Percentiles rank a stretch among this genome's conserved stretches.
Evolutionary conservation across 345 rosid species (phyloP).

Genomic region (Euphorbia lathyris): DNA sequence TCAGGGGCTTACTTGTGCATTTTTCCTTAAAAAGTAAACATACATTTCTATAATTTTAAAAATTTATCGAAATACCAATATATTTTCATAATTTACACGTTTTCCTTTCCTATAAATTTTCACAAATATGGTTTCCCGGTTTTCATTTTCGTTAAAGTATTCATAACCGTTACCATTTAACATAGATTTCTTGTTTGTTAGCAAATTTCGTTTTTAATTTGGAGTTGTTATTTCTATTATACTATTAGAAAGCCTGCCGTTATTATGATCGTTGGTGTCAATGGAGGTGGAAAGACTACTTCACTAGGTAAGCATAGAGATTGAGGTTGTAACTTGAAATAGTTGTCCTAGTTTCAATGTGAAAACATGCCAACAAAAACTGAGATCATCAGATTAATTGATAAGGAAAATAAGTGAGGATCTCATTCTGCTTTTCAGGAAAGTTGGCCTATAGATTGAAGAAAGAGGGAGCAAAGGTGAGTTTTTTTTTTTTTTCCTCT

Average conservation of each 20-base stretch:
- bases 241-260: constrained; percentile 84
- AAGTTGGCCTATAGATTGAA: constrained; percentile 87
- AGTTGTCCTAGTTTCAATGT: not conserved
- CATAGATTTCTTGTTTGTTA: not conserved
- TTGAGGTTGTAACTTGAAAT: not conserved
- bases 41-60: no score
- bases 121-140: no score
- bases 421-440: constrained; percentile 43
- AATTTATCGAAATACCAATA: no score
- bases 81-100: no score
- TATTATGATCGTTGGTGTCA: constrained; percentile 78
- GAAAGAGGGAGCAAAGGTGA: constrained; percentile 82
- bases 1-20: no score
- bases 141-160: no score
- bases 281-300: constrained; percentile 97
- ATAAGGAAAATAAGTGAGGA: not conserved
- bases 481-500: constrained; percentile 20
- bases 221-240: constrained; percentile 13
- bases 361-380: not conserved
- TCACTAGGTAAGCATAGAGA: constrained; percentile 68
- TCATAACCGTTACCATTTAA: no score
- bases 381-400: not conserved
- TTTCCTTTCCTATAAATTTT: no score
- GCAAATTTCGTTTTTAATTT: constrained; percentile 6
- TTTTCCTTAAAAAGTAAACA: no score